Evolutionary conservation across 164 flowering plant genomes (phyloP), one percentile per base, ranked within the genome.

Genomic region (Vitis cinerea): DNA sequence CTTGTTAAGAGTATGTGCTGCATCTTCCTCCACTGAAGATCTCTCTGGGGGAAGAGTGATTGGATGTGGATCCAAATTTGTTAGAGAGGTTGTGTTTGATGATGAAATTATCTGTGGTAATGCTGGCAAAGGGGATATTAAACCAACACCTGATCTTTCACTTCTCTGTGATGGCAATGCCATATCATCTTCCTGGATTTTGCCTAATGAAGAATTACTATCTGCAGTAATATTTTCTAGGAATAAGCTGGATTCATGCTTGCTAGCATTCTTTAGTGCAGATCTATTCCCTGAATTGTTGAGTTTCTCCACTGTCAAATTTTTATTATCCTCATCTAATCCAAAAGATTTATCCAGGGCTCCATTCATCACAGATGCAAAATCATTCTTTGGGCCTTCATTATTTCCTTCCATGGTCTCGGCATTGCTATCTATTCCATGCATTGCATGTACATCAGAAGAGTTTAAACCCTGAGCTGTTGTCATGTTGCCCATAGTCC

Each of bases 271-370:
- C 67, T 76, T 77, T 27, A 67, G 58, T 8, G 64, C 27, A 62
- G 61, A 52, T 29, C 69, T 71, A 58, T 59, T 29, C 15, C 66
- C 68, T 14, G 50, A 60, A 31, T n/a, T 37, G n/a, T 68, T 55
- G 8, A 14, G 16, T 17, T 44, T 8, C 2, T 70, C 67, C 31
- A 16, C 44, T 0, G 63, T 71, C 12, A 65, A 63, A 68, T 71
- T 76, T 17, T 30, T 49, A 55, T 27, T 66, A 59, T 61, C 84
- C 17, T 75, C 64, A 49, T 70, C 77, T 13, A 61, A 48, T 54
- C 29, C 77, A 69, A 71, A 59, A 58, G 69, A 67, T 62, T 64
- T 72, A 63, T 71, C 71, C 7, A 72, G 61, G 49, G 8, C 50
- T 11, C 17, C 37, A 44, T 65, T 69, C 9, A 11, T 50, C 50